Evolutionary conservation across 148 eudicot genomes (phyloP).

Genomic region (Camellia lanceoleosa): DNA sequence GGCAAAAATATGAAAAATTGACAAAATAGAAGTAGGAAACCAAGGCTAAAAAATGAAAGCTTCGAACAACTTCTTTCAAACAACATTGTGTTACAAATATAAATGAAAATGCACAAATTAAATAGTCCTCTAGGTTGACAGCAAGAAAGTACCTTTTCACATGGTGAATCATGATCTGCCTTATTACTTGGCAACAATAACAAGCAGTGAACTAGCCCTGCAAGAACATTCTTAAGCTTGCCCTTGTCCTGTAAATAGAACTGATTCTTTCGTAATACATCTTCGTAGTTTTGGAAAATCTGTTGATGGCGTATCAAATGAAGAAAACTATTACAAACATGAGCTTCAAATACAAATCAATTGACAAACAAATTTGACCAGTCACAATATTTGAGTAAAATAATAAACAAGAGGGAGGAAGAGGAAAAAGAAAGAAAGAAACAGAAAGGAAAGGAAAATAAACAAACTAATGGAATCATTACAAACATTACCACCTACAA

Average conservation of each 20-base stretch:
- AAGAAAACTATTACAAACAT: neutral
- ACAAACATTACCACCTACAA: neutral
- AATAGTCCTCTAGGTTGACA: constrained; percentile 12
- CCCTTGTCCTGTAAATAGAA: constrained; percentile 69
- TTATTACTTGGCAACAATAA: constrained; percentile 58
- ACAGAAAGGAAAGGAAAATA: neutral
- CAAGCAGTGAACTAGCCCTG: constrained; percentile 69
- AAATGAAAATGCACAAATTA: constrained; percentile 6
- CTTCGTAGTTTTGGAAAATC: constrained; percentile 74
- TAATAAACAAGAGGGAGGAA: neutral
- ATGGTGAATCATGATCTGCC: constrained; percentile 31
- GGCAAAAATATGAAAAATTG: neutral
- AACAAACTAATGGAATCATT: neutral
- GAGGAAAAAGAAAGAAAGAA: neutral
- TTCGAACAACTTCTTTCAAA: neutral
- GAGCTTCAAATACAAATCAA: neutral
- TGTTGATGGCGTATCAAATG: constrained; percentile 20
- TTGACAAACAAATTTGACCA: neutral
- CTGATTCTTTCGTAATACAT: constrained; percentile 69
- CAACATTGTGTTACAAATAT: neutral
- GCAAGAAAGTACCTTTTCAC: constrained; percentile 39
- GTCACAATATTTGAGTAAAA: neutral
- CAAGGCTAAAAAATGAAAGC: neutral
- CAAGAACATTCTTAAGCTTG: constrained; percentile 67
- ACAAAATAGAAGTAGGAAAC: neutral